phyloP scores from a whole-genome alignment of 1,284 basidiomycete genomes.

The Leucoagaricus sp. region DNA sequence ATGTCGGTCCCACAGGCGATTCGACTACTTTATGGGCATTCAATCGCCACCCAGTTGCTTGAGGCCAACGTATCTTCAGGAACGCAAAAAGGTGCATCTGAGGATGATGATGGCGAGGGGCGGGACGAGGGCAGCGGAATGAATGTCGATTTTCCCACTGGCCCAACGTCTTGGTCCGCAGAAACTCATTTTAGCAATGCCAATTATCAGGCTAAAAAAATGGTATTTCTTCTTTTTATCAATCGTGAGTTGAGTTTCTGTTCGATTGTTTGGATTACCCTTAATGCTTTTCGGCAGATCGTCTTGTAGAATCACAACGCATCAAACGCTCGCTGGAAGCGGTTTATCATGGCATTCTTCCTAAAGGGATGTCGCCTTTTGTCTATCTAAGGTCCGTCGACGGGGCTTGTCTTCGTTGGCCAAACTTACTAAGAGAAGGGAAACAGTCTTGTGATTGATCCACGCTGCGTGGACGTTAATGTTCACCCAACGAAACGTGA shows the following conservation, averaged over 20 bases:
- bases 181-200: conserved; percentile 84
- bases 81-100: conserved; percentile 20
- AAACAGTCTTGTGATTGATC: conserved; percentile 78
- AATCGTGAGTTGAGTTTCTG: conserved; percentile 92
- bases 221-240: conserved; percentile 91
- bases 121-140: conserved; percentile 27
- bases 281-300: conserved; percentile 71
- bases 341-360: conserved; percentile 85
- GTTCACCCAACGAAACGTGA: conserved; percentile 98
- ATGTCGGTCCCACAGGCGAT: conserved; percentile 77
- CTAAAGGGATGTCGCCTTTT: conserved; percentile 91
- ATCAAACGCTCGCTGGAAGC: conserved; percentile 90
- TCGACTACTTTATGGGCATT: conserved; percentile 79
- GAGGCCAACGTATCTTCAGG: conserved; percentile 48
- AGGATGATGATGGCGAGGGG: conserved; percentile 28
- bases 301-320: conserved; percentile 87
- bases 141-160: conserved; percentile 1
- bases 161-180: conserved; percentile 56
- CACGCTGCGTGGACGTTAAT: conserved; percentile 92
- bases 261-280: no score
- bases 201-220: conserved; percentile 90
- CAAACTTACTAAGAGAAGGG: not conserved
- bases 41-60: conserved; percentile 82
- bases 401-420: conserved; percentile 6
- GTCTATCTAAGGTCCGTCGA: conserved; percentile 82